phyloP scores from a whole-genome alignment of 2,329 filamentous ascomycete species.

The Setomelanomma holmii region DNA sequence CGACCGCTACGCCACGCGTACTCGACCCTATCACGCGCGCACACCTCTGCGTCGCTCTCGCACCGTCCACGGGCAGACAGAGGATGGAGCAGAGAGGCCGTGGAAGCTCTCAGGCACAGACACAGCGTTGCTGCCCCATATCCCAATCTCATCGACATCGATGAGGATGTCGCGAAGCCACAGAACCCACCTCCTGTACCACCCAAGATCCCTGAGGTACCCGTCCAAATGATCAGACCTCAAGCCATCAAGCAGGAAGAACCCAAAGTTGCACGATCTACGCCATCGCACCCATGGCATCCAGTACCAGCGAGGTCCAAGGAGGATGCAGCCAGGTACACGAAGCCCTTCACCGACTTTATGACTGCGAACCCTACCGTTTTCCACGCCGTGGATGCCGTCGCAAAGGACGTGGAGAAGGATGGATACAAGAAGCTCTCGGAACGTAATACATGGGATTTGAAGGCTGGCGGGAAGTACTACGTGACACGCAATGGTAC shows the following conservation, averaged over 20 bases:
- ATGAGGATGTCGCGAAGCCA: constrained; percentile 37
- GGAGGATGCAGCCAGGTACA: constrained; percentile 61
- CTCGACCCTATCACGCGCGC: constrained; percentile 38
- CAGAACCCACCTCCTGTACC: constrained; percentile 48
- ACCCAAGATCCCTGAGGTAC: constrained; percentile 44
- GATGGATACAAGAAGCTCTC: constrained; percentile 81
- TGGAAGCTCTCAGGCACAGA: constrained; percentile 19
- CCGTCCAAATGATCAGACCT: constrained; percentile 4
- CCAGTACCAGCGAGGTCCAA: constrained; percentile 25
- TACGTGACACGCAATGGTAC: constrained; percentile 85
- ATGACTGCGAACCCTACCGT: constrained; percentile 90
- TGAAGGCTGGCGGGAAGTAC: constrained; percentile 86
- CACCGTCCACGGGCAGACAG: constrained; percentile 29
- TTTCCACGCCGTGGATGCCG: constrained; percentile 85
- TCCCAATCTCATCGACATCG: constrained; percentile 40
- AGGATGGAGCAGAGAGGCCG: constrained; percentile 15
- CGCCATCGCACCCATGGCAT: constrained; percentile 27
- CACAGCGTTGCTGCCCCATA: constrained; percentile 43
- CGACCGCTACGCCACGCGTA: constrained; percentile 34
- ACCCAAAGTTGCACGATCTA: constrained; percentile 10
- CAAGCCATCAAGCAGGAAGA: constrained; percentile 5
- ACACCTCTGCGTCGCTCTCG: constrained; percentile 37
- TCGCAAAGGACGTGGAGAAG: constrained; percentile 73
- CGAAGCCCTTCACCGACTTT: constrained; percentile 85
- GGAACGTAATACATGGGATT: constrained; percentile 81